Base-by-base conservation (phyloP, 2,329 filamentous ascomycete genomes). In the Verticillium zaregamsianum region DNA sequence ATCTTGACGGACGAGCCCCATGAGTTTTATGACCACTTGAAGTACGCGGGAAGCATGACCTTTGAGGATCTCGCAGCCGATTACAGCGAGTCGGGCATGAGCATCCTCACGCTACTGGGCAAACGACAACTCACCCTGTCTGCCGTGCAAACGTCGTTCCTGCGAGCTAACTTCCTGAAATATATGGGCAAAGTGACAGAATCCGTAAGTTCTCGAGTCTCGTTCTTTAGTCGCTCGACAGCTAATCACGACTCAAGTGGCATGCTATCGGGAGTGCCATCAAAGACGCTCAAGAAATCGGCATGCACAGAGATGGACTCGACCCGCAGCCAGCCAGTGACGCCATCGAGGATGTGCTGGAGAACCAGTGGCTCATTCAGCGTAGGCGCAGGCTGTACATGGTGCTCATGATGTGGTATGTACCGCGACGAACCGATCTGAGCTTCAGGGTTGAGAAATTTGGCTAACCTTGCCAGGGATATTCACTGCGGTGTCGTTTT, bases 261-360 rank as follows among this genome's bases (percentile, higher is more conserved):
- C 83, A 86, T 68, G 77, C 79, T 1, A 76, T 88, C 33, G 82
- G 83, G 1, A 77, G 79, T 25, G 81, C 83, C 0, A 86, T 88
- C 61, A 77, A 84, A 49, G 85, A 88, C 68, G 86, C 84, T 0
- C 86, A 88, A 68, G 86, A 88, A 66, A 80, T 88, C 49, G 86
- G 85, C 14, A 74, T 89, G 67, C 82, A 89, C 65, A 78, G 81
- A 14, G 80, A 84, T 64, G 77, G 74, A 39, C 72, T 81, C 32
- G 83, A 86, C 64, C 82, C 82, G 0, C 79, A 79, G 57, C 80
- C 82, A 3, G 73, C 71, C 15, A 73, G 79, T 39, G 72, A 78
- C 45, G 79, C 77, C 45, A 70, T 79, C 5, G 82, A 84, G 62
- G 78, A 79, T 35, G 72, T 81, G 2, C 72, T 86, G 17, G 80